Evolutionary conservation across 2,329 filamentous ascomycete species (phyloP).

Genomic region (Trichoderma semiorbis): DNA sequence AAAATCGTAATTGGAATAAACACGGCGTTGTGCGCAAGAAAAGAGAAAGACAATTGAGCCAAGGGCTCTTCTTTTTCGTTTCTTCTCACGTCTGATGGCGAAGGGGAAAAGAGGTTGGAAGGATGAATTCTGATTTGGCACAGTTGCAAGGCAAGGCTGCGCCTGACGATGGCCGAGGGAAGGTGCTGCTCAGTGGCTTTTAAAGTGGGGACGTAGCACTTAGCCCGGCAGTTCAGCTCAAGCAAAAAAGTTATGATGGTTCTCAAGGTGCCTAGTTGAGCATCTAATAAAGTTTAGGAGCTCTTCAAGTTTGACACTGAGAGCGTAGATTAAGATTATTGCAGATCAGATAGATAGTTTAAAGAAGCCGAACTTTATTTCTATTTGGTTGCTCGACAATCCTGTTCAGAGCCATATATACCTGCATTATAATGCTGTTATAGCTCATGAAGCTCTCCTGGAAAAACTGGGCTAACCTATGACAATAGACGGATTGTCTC

Average conservation of each 20-base stretch:
- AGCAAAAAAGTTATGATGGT: background rate
- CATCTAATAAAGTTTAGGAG: background rate
- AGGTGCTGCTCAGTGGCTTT: conserved; percentile 9
- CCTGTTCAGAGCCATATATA: background rate
- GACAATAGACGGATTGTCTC: background rate
- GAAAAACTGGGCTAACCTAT: background rate
- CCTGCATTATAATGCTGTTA: background rate
- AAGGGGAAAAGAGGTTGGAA: background rate
- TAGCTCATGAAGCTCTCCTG: background rate
- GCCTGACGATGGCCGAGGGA: conserved; percentile 12
- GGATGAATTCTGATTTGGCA: background rate
- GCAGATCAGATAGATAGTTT: background rate
- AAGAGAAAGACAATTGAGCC: background rate
- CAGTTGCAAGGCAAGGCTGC: conserved; percentile 8
- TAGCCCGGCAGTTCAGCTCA: background rate
- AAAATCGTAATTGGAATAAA: background rate
- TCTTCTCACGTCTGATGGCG: background rate
- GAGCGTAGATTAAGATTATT: background rate
- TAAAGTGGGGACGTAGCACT: background rate
- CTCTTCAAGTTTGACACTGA: background rate
- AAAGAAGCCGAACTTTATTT: background rate
- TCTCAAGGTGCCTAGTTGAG: background rate
- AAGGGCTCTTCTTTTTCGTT: background rate
- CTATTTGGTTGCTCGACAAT: background rate
- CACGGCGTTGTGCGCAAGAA: background rate